Conservation (phyloP, 345 rosid genomes). For the Rhodamnia argentea region DNA sequence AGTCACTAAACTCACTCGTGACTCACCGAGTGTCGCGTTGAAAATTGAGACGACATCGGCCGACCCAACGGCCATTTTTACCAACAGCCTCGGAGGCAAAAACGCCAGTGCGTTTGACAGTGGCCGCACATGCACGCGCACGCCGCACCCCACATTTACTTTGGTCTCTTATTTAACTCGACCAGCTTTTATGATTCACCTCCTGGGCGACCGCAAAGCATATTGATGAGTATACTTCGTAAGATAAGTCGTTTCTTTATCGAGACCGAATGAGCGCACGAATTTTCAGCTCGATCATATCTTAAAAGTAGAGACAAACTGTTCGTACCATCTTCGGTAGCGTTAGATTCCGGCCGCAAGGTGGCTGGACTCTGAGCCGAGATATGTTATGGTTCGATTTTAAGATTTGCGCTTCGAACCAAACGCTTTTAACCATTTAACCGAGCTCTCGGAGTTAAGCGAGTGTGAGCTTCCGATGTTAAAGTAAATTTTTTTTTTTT, state of each 20-base stretch:
- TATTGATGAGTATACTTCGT: too few species aligned
- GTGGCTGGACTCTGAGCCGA: neutral
- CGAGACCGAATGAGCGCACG: neutral
- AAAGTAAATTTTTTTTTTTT: neutral
- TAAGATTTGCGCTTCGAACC: neutral
- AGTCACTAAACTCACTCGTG: neutral
- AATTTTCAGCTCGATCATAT: neutral
- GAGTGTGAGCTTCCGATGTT: neutral
- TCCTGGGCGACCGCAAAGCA: too few species aligned
- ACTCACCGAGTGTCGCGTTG: neutral
- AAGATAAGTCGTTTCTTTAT: too few species aligned
- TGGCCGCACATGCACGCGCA: neutral
- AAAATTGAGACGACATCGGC: neutral
- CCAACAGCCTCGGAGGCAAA: neutral
- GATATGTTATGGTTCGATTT: neutral
- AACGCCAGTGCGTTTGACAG: neutral
- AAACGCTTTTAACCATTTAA: neutral
- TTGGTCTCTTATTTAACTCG: neutral
- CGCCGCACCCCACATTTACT: neutral
- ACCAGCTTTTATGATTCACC: neutral
- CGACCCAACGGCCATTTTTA: neutral
- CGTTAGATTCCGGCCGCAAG: rapidly evolving
- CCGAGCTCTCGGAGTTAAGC: neutral
- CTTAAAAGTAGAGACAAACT: too few species aligned
- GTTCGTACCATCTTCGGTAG: neutral